Evolutionary conservation across 2,329 filamentous ascomycete species (phyloP).

Genomic region (Arthrinium puccinioides): DNA sequence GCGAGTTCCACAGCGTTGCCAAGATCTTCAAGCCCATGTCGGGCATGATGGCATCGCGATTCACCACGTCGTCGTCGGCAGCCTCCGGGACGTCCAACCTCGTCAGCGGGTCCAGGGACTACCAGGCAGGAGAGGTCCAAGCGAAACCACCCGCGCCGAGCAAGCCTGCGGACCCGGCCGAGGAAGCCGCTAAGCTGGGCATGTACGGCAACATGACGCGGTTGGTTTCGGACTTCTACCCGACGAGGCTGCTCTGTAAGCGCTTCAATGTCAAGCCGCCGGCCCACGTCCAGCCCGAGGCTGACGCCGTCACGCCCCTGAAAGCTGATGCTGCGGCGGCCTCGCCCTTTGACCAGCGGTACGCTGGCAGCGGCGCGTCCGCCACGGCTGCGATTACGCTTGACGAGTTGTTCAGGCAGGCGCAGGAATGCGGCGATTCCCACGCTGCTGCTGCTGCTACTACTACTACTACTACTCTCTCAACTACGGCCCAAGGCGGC

Average conservation of each 20-base stretch:
- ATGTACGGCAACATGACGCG: constrained; percentile 93
- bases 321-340: constrained; percentile 5
- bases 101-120: not conserved
- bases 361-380: not conserved
- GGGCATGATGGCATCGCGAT: constrained; percentile 86
- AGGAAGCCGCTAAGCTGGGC: constrained; percentile 78
- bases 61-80: constrained; percentile 56
- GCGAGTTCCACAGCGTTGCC: constrained; percentile 61
- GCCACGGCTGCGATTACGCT: constrained; percentile 18
- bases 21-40: constrained; percentile 85
- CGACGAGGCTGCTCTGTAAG: constrained; percentile 83
- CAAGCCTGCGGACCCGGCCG: constrained; percentile 68
- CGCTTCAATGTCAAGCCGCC: constrained; percentile 83
- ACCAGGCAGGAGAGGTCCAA: not conserved
- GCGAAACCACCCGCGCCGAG: constrained; percentile 28
- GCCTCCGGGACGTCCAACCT: not conserved
- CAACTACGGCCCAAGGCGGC: not conserved
- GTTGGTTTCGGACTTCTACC: constrained; percentile 63
- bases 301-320: constrained; percentile 12
- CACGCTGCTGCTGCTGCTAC: too few relatives aligned
- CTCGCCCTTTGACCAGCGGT: not conserved
- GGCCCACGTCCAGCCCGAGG: constrained; percentile 53
- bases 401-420: constrained; percentile 21
- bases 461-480: not conserved
- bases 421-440: too few relatives aligned